phyloP scores from a whole-genome alignment of 1,284 basidiomycete genomes.

The Apiotrichum akiyoshidainum region DNA sequence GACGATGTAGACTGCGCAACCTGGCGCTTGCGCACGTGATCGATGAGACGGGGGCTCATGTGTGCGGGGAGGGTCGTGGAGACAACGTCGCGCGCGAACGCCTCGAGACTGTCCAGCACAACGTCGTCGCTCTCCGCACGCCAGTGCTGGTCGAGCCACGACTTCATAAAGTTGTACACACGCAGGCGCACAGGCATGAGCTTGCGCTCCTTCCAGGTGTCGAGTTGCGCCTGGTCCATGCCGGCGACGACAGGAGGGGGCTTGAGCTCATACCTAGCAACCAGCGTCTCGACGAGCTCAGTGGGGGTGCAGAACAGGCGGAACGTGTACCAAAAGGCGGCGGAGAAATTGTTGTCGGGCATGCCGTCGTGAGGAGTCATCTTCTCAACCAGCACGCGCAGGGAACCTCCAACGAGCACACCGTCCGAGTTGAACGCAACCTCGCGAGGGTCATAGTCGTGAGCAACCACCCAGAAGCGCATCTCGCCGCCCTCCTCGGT shows the following conservation, averaged over 20 bases:
- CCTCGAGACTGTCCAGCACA: constrained; percentile 47
- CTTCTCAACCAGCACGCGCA: constrained; percentile 84
- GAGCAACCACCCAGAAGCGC: constrained; percentile 46
- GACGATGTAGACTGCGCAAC: constrained; percentile 17
- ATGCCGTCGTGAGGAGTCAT: constrained; percentile 89
- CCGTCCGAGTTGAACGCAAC: constrained; percentile 88
- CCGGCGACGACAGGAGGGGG: constrained; percentile 39
- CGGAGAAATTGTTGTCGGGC: constrained; percentile 76
- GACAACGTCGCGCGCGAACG: constrained; percentile 47
- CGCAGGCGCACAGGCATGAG: constrained; percentile 82
- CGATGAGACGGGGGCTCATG: constrained; percentile 41
- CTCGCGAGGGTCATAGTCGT: constrained; percentile 62
- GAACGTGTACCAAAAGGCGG: constrained; percentile 93
- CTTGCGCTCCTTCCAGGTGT: constrained; percentile 79
- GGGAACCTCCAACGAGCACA: constrained; percentile 82
- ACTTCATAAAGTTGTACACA: constrained; percentile 86
- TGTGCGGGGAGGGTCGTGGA: constrained; percentile 32
- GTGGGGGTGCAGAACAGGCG: constrained; percentile 80
- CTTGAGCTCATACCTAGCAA: constrained; percentile 74
- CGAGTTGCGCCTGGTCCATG: constrained; percentile 57
- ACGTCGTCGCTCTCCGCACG: constrained; percentile 60
- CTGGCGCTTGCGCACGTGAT: constrained; percentile 30
- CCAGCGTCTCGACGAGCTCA: constrained; percentile 71
- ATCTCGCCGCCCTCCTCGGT: constrained; percentile 28
- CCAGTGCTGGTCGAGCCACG: constrained; percentile 92